Conservation (phyloP, 176 grass and related monocot genomes). For the Juncus inflexus region DNA sequence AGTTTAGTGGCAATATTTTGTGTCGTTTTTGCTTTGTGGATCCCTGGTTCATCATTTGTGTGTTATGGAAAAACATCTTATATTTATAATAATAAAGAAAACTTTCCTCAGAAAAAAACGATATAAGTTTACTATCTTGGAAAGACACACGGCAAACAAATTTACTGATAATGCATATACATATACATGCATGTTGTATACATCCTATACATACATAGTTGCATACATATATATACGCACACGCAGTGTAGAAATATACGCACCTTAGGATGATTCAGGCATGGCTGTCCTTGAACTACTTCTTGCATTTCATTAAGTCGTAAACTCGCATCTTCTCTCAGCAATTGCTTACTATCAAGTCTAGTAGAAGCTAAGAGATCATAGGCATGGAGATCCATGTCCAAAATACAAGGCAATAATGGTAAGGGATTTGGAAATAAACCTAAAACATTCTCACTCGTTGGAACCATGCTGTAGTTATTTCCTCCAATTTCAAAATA, state of each 20-base stretch:
- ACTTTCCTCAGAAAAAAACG: no score
- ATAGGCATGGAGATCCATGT: conserved; percentile 39
- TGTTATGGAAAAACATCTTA: no score
- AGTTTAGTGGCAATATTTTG: no score
- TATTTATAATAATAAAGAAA: no score
- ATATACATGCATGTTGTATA: conserved; percentile 1
- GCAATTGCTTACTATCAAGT: conserved; percentile 31
- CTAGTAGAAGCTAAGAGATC: conserved; percentile 51
- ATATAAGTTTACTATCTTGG: no score
- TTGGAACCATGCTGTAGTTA: conserved; percentile 31
- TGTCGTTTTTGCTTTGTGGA: no score
- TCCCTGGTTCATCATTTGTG: no score
- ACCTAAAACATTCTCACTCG: conserved; percentile 40
- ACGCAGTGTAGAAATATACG: neutral
- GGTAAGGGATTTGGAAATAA: conserved; percentile 16
- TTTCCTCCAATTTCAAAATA: neutral
- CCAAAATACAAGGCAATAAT: conserved; percentile 9
- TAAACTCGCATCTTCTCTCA: conserved; percentile 43
- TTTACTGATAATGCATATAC: no score
- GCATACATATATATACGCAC: neutral
- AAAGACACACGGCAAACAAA: no score
- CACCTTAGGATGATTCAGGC: conserved; percentile 47
- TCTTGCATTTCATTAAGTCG: conserved; percentile 51
- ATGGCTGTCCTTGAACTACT: conserved; percentile 29
- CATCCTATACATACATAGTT: conserved; percentile 1